Base-by-base conservation (phyloP, 441 rosid genomes). In the Pelargonium citronellum region DNA sequence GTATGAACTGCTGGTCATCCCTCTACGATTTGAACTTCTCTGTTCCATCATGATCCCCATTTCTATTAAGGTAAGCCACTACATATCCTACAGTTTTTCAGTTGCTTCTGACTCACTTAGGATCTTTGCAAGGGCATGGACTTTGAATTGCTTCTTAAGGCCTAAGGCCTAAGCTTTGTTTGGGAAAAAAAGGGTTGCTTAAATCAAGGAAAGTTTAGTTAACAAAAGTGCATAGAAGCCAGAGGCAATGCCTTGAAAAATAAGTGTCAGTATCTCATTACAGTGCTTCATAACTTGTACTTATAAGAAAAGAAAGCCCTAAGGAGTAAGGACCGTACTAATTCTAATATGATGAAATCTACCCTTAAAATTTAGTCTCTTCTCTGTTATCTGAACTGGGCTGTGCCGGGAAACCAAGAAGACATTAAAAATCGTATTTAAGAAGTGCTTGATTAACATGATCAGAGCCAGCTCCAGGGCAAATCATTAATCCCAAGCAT, bases 1-100 rank as follows among this genome's bases (percentile, higher is more conserved):
- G 99, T 95, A 89, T 77, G 98, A 92, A 75, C 82, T 92, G 58
- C 77, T 95, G 82, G 84, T 95, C 75, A 95, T 95, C 72, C 99
- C 98, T 71, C 80, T 95, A 70, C 90, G 99, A 82, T 95, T 95
- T 78, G 98, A 95, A 87, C 97, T 95, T 73, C 88, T 95, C 41
- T 95, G 99, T 80, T 95, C 99, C 79, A 95, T 95, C 79, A 95
- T 95, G 98, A 95, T 95, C 80, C 98, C 99, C 49, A 95, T 95
- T 72, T 95, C 99, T 62, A 87, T 95, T 64, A 95, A 95, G 95
- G 99, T 87, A 80, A 85, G 67, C 43, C 12, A 15, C 37, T 39
- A 68, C 11, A 71, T 24, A 66, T 64, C 68, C 15, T 71, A 66
- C 20, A 34, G 7, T 5, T 60, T 22, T 22, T 10, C 24, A 57